phyloP scores from a whole-genome alignment of 2,329 filamentous ascomycete genomes.

The Talaromyces verruculosus region DNA sequence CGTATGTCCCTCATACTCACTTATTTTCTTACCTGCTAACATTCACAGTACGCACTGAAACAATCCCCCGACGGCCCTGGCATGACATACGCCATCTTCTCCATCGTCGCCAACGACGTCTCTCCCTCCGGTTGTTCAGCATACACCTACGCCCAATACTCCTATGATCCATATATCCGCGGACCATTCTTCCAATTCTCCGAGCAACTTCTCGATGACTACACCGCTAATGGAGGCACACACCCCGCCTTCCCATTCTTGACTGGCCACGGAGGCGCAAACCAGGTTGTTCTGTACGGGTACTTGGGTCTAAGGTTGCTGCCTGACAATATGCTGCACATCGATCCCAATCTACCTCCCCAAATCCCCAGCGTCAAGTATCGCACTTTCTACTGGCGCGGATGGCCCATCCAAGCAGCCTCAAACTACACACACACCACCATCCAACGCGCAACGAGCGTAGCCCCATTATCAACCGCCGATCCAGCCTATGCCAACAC shows the following conservation, averaged over 20 bases:
- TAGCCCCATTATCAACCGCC: constrained; percentile 50
- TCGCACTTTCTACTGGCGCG: constrained; percentile 66
- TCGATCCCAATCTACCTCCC: constrained; percentile 65
- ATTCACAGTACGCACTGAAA: constrained; percentile 61
- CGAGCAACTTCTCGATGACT: constrained; percentile 65
- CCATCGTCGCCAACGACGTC: constrained; percentile 64
- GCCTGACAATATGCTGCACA: constrained; percentile 57
- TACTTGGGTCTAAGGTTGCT: constrained; percentile 65
- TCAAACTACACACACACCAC: constrained; percentile 67
- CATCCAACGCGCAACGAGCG: constrained; percentile 53
- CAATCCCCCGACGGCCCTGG: constrained; percentile 68
- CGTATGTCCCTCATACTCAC: constrained; percentile 34
- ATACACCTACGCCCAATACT: constrained; percentile 66
- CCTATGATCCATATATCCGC: constrained; percentile 63
- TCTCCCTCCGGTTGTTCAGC: constrained; percentile 66
- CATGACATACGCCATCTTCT: constrained; percentile 72
- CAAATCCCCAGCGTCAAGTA: constrained; percentile 63
- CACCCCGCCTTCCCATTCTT: constrained; percentile 71
- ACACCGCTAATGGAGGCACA: constrained; percentile 61
- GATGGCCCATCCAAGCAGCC: constrained; percentile 60
- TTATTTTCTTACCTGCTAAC: neutral
- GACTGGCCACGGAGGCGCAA: constrained; percentile 68
- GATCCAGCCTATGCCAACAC: constrained; percentile 55
- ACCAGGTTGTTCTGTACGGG: constrained; percentile 66
- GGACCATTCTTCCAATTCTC: constrained; percentile 70